These are phyloP conservation scores for Pigoraptor vietnamica DNA, from an alignment of 78 protist genomes.

Conservation along the genomic window DNA sequence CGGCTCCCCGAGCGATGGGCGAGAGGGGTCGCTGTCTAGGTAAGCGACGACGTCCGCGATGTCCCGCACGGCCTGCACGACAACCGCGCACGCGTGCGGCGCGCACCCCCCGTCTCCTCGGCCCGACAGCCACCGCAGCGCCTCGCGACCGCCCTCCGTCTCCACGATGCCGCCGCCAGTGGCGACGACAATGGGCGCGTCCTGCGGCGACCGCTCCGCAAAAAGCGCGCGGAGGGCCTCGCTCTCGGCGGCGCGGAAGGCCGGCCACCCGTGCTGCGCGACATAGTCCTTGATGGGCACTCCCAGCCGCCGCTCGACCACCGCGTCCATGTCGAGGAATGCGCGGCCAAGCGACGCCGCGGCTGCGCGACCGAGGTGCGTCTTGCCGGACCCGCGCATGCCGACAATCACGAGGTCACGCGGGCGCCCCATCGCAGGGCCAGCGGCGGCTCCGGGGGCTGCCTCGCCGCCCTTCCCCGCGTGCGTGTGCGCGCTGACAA, in stretches of 20 bases:
- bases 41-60: constrained; percentile 27
- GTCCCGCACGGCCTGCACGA: constrained; percentile 5
- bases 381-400: constrained; percentile 65
- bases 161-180: constrained; percentile 61
- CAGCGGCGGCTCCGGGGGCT: too few species aligned
- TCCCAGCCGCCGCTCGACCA: neutral
- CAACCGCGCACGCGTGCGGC: neutral
- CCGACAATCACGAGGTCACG: constrained; percentile 18
- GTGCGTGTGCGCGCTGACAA: neutral
- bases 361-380: constrained; percentile 39
- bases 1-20: neutral
- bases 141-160: constrained; percentile 27
- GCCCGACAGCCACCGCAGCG: neutral
- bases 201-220: too few species aligned
- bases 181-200: neutral
- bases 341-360: constrained; percentile 17
- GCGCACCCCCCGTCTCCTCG: too few species aligned
- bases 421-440: too few species aligned
- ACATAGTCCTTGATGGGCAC: neutral
- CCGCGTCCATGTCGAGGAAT: constrained; percentile 41
- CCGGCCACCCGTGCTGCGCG: constrained; percentile 40
- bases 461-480: neutral
- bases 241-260: constrained; percentile 31
- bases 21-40: constrained; percentile 1
- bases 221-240: neutral